Conservation (phyloP, 352 stramenopile genomes). For the Phytopythium cucurbitacearum region DNA sequence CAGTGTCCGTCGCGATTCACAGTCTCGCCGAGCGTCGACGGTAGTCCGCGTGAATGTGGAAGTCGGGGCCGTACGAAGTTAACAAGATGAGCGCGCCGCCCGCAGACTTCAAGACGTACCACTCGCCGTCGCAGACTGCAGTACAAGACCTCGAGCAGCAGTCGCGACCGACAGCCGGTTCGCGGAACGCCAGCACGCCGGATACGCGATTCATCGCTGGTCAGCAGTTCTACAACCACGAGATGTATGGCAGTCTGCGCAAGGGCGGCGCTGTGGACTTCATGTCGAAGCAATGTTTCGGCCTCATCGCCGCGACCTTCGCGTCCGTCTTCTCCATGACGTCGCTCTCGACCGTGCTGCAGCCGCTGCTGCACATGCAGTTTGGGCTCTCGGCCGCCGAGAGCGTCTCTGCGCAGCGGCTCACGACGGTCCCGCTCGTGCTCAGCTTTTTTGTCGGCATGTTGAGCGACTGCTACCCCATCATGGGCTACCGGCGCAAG, state of each 20-base stretch:
- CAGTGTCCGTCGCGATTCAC: no score
- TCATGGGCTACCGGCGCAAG: constrained; percentile 70
- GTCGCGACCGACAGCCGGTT: background rate
- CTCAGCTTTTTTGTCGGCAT: constrained; percentile 82
- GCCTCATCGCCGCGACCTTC: constrained; percentile 33
- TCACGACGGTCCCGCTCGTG: constrained; percentile 52
- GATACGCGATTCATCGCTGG: constrained; percentile 9
- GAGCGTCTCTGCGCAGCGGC: constrained; percentile 16
- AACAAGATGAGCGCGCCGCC: constrained; percentile 3
- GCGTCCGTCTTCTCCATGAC: constrained; percentile 41
- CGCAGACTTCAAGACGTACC: constrained; percentile 5
- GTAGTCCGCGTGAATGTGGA: constrained; percentile 1
- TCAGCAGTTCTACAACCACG: constrained; percentile 46
- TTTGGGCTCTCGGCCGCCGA: constrained; percentile 18
- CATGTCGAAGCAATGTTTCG: constrained; percentile 29
- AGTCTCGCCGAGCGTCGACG: no score
- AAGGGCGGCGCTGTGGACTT: constrained; percentile 32
- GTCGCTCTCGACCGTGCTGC: constrained; percentile 16
- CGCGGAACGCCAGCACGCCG: background rate
- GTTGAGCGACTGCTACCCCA: constrained; percentile 74
- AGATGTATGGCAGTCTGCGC: constrained; percentile 48
- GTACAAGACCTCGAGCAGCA: constrained; percentile 1
- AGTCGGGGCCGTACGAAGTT: background rate
- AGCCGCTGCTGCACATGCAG: constrained; percentile 22
- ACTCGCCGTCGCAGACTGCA: background rate